Conservation (phyloP, 208 protist species). For the Strigomonas galati region DNA sequence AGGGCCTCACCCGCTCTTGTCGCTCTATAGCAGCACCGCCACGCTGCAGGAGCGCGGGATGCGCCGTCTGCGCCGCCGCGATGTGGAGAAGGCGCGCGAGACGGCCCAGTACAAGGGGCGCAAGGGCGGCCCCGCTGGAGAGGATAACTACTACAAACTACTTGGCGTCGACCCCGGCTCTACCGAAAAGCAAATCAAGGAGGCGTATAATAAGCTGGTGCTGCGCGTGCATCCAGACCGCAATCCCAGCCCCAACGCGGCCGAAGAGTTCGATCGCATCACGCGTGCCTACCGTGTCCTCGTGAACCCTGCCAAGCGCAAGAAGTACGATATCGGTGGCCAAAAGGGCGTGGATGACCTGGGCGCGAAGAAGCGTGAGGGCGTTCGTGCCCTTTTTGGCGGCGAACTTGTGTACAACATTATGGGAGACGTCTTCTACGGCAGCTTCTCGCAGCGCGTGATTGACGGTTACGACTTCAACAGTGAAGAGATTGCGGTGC, state of each 20-base stretch:
- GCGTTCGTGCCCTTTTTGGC: constrained; percentile 72
- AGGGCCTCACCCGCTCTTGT: constrained; percentile 36
- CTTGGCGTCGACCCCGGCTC: constrained; percentile 63
- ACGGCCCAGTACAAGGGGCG: constrained; percentile 27
- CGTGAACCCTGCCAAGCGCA: constrained; percentile 91
- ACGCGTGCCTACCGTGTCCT: constrained; percentile 97
- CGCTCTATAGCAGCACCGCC: constrained; percentile 18
- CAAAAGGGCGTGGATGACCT: constrained; percentile 93
- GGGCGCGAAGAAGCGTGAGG: constrained; percentile 66
- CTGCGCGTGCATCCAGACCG: constrained; percentile 90
- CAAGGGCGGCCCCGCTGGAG: constrained; percentile 5
- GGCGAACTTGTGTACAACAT: constrained; percentile 55
- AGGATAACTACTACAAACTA: constrained; percentile 72
- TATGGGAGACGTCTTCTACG: constrained; percentile 59
- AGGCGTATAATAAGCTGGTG: constrained; percentile 81
- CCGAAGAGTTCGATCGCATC: constrained; percentile 88
- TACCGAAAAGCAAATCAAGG: constrained; percentile 76
- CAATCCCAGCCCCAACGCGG: constrained; percentile 74
- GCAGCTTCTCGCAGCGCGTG: constrained; percentile 76
- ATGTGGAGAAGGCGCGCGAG: constrained; percentile 21
- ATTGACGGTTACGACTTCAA: constrained; percentile 80
- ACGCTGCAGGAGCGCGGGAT: constrained; percentile 42
- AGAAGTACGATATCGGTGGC: constrained; percentile 97
- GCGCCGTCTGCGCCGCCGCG: constrained; percentile 31
- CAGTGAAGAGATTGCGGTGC: constrained; percentile 66